A percentile compares a stretch with the other conserved stretches of the same genome.
Evolutionary conservation across 805 yeast genomes (phyloP).

Genomic region (Maudiozyma saulgeensis): DNA sequence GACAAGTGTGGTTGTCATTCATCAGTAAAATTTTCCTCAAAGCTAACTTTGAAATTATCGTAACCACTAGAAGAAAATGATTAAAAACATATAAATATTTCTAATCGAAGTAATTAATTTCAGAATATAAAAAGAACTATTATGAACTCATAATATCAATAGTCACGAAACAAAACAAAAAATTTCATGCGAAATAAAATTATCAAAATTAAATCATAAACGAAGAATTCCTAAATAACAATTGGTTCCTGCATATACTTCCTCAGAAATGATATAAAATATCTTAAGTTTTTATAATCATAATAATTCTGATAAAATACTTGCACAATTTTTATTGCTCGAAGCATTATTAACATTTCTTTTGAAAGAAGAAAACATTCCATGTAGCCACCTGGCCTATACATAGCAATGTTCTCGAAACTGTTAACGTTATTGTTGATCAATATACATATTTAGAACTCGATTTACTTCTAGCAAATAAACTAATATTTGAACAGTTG

Average conservation of each 20-base stretch:
- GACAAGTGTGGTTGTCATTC: slow-evolving; percentile 32
- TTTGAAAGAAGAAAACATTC: not conserved
- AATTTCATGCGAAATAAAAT: not conserved
- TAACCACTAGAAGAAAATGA: not conserved
- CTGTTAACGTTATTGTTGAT: not conserved
- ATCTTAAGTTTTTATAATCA: slow-evolving; percentile 26
- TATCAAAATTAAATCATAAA: slow-evolving; percentile 43
- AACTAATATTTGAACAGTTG: too few species aligned
- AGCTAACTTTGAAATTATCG: not conserved
- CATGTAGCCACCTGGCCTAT: not conserved
- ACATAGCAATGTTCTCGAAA: too few species aligned
- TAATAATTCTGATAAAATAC: slow-evolving; percentile 1
- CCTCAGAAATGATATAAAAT: slow-evolving; percentile 44
- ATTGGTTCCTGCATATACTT: slow-evolving; percentile 67
- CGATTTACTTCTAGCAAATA: too few species aligned
- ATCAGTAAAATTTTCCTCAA: slow-evolving; percentile 15
- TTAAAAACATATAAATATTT: not conserved
- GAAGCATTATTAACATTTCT: not conserved
- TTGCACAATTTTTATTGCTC: not conserved
- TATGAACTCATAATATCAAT: slow-evolving; percentile 23
- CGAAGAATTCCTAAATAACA: slow-evolving; percentile 63
- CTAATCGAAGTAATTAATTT: not conserved
- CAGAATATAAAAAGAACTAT: slow-evolving; percentile 9
- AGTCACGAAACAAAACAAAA: not conserved
- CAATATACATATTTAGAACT: not conserved